Evolutionary conservation across 1,139 yeast genomes (phyloP).

Genomic region (Taphrina pruni): DNA sequence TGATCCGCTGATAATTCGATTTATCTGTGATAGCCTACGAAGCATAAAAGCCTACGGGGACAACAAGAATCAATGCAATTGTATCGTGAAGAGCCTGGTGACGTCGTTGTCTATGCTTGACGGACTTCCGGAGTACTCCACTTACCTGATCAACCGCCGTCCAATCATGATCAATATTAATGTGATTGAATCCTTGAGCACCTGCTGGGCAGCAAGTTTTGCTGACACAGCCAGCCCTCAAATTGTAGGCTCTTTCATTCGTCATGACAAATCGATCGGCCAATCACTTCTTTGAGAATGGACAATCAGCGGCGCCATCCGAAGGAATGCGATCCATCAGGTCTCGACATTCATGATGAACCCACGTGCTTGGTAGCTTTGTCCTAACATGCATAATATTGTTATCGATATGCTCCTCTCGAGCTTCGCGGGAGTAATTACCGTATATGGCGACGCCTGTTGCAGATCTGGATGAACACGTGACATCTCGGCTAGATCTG

Average conservation of each 20-base stretch:
- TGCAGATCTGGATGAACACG: too few species aligned
- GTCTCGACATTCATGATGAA: neutral
- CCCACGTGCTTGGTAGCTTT: too few species aligned
- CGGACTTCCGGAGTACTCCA: neutral
- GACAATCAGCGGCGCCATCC: neutral
- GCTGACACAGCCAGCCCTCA: constrained; percentile 3
- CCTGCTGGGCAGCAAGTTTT: neutral
- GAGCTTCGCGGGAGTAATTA: too few species aligned
- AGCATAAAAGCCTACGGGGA: neutral
- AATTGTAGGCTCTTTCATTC: neutral
- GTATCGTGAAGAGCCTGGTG: constrained; percentile 6
- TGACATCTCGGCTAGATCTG: too few species aligned
- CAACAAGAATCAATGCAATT: neutral
- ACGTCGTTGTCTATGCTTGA: neutral
- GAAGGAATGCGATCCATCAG: neutral
- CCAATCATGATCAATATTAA: too few species aligned
- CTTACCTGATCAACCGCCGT: constrained; percentile 2
- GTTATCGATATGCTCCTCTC: too few species aligned
- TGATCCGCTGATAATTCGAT: constrained; percentile 1
- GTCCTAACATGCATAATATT: too few species aligned
- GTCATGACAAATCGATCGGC: neutral
- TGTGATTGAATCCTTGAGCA: neutral
- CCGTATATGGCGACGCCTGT: too few species aligned
- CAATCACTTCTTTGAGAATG: too few species aligned
- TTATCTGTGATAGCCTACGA: constrained; percentile 21